These are phyloP conservation scores for Magnolia changhungtana DNA, from an alignment of 164 flowering plant species.

Conservation along the genomic window DNA sequence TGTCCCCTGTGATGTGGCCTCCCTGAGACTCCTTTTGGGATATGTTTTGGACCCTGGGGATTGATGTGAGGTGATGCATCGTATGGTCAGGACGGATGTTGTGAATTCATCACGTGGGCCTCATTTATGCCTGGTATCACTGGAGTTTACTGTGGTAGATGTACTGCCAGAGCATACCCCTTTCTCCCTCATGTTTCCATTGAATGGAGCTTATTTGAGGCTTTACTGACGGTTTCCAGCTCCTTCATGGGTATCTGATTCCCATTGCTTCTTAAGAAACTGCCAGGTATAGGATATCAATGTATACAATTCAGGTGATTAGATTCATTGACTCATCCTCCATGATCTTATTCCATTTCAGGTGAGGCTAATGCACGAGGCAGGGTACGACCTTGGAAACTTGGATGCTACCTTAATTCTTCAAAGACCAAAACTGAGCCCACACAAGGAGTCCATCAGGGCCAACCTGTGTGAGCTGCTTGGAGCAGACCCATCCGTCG, in stretches of 20 bases:
- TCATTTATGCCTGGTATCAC: no score
- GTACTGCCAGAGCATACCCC: no score
- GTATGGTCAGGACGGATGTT: no score
- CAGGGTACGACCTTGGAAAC: constrained; percentile 92
- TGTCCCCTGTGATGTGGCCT: no score
- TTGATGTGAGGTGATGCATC: no score
- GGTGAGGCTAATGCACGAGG: constrained; percentile 96
- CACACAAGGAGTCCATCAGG: constrained; percentile 81
- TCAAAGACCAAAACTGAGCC: constrained; percentile 91
- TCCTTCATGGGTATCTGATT: not conserved
- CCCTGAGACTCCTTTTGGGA: no score
- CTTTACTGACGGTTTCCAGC: not conserved
- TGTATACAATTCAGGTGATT: not conserved
- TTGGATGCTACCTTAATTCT: constrained; percentile 94
- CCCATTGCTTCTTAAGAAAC: not conserved
- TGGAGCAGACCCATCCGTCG: constrained; percentile 81
- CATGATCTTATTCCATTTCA: constrained; percentile 19
- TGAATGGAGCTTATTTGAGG: no score
- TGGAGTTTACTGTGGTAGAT: no score
- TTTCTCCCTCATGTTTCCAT: no score
- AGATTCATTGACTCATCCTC: not conserved
- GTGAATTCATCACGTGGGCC: no score
- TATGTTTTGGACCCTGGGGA: no score
- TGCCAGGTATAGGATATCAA: not conserved
- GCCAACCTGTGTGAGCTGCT: constrained; percentile 76